Conservation (phyloP, 1,139 yeast genomes). For the Hanseniaspora sp. region DNA sequence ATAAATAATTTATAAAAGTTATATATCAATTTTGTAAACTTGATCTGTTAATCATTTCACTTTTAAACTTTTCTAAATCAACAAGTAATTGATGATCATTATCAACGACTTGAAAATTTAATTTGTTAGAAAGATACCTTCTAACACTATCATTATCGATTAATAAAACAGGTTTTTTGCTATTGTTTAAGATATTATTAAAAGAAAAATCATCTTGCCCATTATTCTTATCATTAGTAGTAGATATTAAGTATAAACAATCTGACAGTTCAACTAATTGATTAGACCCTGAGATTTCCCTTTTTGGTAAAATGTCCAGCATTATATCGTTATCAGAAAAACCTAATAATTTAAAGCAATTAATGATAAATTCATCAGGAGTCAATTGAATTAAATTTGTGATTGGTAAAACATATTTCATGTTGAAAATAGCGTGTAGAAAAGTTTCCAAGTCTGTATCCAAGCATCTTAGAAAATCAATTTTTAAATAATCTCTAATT, state of each 20-base stretch:
- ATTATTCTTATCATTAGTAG: not conserved
- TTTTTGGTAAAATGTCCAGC: not conserved
- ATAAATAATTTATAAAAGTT: too few species aligned
- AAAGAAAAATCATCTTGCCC: too few species aligned
- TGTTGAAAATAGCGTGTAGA: conserved; percentile 1
- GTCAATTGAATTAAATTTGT: conserved; percentile 8
- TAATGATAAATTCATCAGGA: conserved; percentile 12
- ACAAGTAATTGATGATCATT: not conserved
- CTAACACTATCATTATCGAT: conserved; percentile 2
- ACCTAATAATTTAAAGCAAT: not conserved
- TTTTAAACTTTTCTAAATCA: conserved; percentile 2
- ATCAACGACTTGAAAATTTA: not conserved
- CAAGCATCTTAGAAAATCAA: conserved; percentile 1
- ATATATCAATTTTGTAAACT: not conserved
- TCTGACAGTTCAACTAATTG: conserved; percentile 1
- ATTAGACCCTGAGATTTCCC: not conserved
- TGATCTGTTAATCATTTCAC: not conserved
- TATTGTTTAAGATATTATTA: not conserved
- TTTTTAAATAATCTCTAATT: conserved; percentile 2
- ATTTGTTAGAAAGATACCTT: conserved; percentile 2
- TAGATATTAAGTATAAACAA: not conserved
- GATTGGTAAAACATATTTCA: conserved; percentile 8
- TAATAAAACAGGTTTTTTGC: not conserved
- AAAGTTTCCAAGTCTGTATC: conserved; percentile 5
- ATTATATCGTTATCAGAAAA: not conserved